Base-by-base conservation (phyloP, 2,329 filamentous ascomycete genomes). In the Elsinoe fawcettii region DNA sequence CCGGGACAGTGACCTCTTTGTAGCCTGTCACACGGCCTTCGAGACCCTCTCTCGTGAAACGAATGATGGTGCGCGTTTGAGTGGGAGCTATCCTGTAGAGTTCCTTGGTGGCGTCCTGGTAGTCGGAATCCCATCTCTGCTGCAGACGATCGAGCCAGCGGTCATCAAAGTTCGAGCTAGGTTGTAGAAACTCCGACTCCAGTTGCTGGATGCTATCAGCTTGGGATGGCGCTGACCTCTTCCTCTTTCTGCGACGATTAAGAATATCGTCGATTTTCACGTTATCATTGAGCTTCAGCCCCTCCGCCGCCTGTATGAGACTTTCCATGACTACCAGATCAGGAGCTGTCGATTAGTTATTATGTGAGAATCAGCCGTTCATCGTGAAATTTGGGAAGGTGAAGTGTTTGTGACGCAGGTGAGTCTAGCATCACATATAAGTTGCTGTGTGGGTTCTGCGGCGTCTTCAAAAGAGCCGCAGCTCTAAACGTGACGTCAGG, bases 21-120 rank as follows among this genome's bases (percentile, higher is more conserved):
- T 99, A 97, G 53, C 91, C 91, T 7, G 89, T 95, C 22, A 99
- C 92, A 55, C 87, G 82, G 20, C 93, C 93, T 72, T 97, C 90
- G 12, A 97, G 79, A 5, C 93, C 93, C 72, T 96, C 90, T 57
- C 93, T 82, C 44, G 85, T 87, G 70, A 99, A 99, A 27, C 93
- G 85, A 25, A 90, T 96, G 63, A 96, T 86, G n/a, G 91, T 97
- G 58, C 93, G 84, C 14, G 90, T 92, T 73, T 97, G 93, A 0
- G 92, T 95, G 2, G 90, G 88, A 1, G 90, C 90, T 56, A 97
- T 80, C 61, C 86, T 83, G 72, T 95, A 96, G 16, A 97, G 80
- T 58, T 90, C 84, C n/a, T 84, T 81, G 68, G 91, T 87, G 66
- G 96, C 86, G 36, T 84, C 81, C 3, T 88, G 82, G 58, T 84